Evolutionary conservation across 768 basidiomycete species (phyloP), one percentile per base, ranked within the genome.

Genomic region (Pholiota microspora): DNA sequence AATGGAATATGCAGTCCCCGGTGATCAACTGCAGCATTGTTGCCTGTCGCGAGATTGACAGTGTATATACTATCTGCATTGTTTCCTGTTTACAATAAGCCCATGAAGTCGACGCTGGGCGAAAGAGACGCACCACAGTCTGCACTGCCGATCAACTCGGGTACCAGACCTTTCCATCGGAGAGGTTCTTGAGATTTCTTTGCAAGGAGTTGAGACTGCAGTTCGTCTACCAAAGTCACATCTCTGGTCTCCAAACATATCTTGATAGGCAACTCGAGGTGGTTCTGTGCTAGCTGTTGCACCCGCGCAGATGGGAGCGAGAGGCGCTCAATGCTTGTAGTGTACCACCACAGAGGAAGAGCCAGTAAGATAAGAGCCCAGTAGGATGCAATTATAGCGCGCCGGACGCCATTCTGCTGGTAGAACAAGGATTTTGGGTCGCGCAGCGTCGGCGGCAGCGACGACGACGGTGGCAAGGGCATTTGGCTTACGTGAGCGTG

Each of bases 311-410:
- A 72, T 1, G 95, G 92, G 10, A 97, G 73, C 0, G 86, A 74
- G 13, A 89, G 76, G 24, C 95, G 83, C 64, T 94, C 81, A 25
- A 98, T 96, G 59, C 89, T 90, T 4, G 97, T 98, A 24, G 89
- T 86, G 48, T 77, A 78, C 93, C 94, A 98, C 97, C 97, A 99
- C 46, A 92, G 78, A 2, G 97, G 97, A 16, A 95, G 55, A 1
- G 87, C 88, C 6, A 92, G 71, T 29, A 96, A 59, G 31, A 97
- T 78, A 24, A 93, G 71, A 23, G 79, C 51, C 84, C 94, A 94
- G 69, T 95, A 97, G 0, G 89, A 81, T 3, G 76, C 68, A 54
- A 95, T 76, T 58, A 94, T 85, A 23, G 71, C 71, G 59, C 86
- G 73, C 27, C 88, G 77, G 38, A 77, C 74, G 48, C 54, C 61